These are phyloP conservation scores for Carallia pectinifolia DNA, from an alignment of 345 rosid genomes.

Conservation along the genomic window DNA sequence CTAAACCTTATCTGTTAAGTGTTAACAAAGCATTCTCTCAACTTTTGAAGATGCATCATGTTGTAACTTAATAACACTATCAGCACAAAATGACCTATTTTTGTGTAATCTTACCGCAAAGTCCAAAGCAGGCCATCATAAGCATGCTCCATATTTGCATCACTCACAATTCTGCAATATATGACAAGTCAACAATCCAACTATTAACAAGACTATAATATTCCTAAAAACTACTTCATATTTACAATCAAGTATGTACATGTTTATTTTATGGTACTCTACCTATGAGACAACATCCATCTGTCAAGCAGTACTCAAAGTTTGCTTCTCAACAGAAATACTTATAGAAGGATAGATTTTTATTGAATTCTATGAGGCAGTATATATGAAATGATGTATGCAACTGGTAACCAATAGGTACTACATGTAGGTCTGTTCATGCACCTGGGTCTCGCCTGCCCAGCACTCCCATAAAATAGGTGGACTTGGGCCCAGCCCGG, in stretches of 20 bases:
- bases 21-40: not conserved
- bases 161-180: slow-evolving; percentile 69
- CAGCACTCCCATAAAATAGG: too few relatives aligned
- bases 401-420: too few relatives aligned
- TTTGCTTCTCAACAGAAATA: not conserved
- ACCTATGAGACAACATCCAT: not conserved
- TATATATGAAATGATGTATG: too few relatives aligned
- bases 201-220: slow-evolving; percentile 4
- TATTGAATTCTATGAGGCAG: not conserved
- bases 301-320: not conserved
- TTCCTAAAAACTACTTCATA: not conserved
- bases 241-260: not conserved
- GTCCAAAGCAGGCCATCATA: slow-evolving; percentile 92
- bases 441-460: too few relatives aligned
- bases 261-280: not conserved
- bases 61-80: not conserved
- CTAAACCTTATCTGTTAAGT: not conserved
- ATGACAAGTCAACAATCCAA: slow-evolving; percentile 16
- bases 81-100: not conserved
- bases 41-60: not conserved
- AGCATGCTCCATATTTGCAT: slow-evolving; percentile 63
- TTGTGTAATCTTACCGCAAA: slow-evolving; percentile 56
- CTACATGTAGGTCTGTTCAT: too few relatives aligned
- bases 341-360: not conserved
- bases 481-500: too few relatives aligned